phyloP scores from a whole-genome alignment of 306 rosid species.

The Mimosa pudica region DNA sequence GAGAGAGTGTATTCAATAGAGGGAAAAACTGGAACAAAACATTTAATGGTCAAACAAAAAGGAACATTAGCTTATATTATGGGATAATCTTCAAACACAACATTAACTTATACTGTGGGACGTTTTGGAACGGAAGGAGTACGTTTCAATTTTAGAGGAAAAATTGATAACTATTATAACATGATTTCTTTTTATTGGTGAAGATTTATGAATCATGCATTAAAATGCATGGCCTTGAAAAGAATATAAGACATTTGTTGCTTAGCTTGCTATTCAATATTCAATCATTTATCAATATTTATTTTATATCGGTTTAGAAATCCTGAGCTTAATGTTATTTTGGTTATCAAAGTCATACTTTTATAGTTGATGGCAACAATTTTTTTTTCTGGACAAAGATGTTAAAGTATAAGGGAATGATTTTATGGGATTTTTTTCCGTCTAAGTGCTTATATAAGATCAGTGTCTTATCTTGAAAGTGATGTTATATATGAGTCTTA shows the following conservation, averaged over 20 bases:
- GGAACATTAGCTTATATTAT: too few relatives aligned
- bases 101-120: too few relatives aligned
- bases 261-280: neutral
- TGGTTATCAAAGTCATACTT: neutral
- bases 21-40: too few relatives aligned
- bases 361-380: neutral
- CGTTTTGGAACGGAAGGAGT: too few relatives aligned
- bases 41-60: too few relatives aligned
- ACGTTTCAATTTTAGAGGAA: neutral
- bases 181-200: neutral
- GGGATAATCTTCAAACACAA: too few relatives aligned
- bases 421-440: slow-evolving; percentile 1
- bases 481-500: neutral
- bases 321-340: neutral
- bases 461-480: neutral
- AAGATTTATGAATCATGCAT: neutral
- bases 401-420: neutral
- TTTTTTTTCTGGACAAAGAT: neutral
- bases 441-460: neutral
- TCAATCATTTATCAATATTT: slow-evolving; percentile 15
- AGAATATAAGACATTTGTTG: neutral
- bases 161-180: neutral
- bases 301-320: neutral
- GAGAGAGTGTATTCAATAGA: too few relatives aligned
- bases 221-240: slow-evolving; percentile 15